These are phyloP conservation scores for Annona cherimola DNA, from an alignment of 164 flowering plant species.

Conservation along the genomic window DNA sequence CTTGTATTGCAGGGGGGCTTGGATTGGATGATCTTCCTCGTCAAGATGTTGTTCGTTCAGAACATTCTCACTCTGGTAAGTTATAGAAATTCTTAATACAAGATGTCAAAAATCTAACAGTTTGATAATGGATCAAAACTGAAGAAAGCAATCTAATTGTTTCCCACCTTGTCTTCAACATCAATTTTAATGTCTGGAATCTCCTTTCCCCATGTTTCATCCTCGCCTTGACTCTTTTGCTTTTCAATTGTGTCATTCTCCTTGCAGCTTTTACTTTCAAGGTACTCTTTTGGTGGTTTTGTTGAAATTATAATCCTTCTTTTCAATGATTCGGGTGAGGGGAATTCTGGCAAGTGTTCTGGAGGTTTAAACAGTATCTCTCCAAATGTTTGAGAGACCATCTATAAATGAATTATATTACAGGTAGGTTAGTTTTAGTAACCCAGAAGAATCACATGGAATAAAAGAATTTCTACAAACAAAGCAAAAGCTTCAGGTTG, in stretches of 20 bases:
- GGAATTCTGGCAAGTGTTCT: constrained; percentile 45
- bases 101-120: neutral
- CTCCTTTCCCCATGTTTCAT: constrained; percentile 37
- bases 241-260: constrained; percentile 13
- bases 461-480: neutral
- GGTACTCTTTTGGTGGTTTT: constrained; percentile 77
- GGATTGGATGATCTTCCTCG: constrained; percentile 30
- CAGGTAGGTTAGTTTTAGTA: neutral
- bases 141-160: neutral
- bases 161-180: constrained; percentile 34
- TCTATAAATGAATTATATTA: constrained; percentile 27
- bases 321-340: constrained; percentile 72
- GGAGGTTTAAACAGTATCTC: constrained; percentile 55
- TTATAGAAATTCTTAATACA: neutral
- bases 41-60: constrained; percentile 30
- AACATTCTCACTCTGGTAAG: constrained; percentile 13
- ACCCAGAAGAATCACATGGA: neutral
- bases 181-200: constrained; percentile 22
- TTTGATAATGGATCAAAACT: neutral
- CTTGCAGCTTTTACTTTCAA: constrained; percentile 21
- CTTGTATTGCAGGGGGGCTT: constrained; percentile 47
- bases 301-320: constrained; percentile 69
- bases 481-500: neutral
- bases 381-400: constrained; percentile 64
- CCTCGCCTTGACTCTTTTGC: constrained; percentile 28